phyloP scores from a whole-genome alignment of 257 asterid species.

The Voacanga thouarsii region DNA sequence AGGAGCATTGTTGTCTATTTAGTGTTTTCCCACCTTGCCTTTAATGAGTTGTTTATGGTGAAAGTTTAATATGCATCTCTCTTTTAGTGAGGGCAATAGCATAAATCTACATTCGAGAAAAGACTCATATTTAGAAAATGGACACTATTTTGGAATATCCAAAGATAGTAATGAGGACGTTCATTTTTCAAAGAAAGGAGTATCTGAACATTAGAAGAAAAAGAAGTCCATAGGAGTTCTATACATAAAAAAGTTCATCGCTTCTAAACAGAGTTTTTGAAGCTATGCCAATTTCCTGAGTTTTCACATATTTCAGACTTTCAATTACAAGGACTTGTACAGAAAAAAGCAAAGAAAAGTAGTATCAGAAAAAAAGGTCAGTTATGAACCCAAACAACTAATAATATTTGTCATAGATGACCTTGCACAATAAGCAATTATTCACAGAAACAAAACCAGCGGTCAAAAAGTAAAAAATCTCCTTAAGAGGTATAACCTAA shows the following conservation, averaged over 20 bases:
- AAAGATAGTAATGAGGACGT: not conserved
- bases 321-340: not conserved
- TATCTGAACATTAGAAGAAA: slow-evolving; percentile 13
- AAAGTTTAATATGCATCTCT: not conserved
- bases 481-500: not conserved
- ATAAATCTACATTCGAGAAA: not conserved
- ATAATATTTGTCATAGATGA: not conserved
- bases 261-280: not conserved
- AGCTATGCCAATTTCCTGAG: not conserved
- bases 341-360: not conserved
- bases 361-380: not conserved
- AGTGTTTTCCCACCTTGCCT: not conserved
- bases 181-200: not conserved
- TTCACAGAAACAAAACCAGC: not conserved
- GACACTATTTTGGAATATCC: not conserved
- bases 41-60: no score
- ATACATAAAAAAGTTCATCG: not conserved
- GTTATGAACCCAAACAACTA: not conserved
- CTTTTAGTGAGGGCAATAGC: not conserved
- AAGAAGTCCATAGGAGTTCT: slow-evolving; percentile 2
- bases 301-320: not conserved
- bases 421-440: not conserved
- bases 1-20: not conserved
- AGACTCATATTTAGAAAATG: not conserved
- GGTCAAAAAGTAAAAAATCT: not conserved